phyloP scores from a whole-genome alignment of 371 early-diverging fungal genomes.

The Haplosporangium sp. region DNA sequence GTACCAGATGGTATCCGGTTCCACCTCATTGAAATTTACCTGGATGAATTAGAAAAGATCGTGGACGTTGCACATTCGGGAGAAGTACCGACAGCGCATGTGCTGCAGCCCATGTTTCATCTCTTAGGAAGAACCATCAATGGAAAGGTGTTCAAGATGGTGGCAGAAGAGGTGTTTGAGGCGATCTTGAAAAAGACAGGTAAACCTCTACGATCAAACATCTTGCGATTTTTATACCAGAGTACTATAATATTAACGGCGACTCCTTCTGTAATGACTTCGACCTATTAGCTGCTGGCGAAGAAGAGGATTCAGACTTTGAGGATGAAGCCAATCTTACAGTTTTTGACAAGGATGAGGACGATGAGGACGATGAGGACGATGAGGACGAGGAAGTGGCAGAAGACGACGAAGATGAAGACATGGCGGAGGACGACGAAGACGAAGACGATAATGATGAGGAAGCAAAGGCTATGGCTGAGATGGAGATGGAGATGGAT shows the following conservation, averaged over 20 bases:
- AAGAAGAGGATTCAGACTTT: conserved; percentile 43
- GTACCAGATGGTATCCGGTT: conserved; percentile 83
- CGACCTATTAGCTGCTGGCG: conserved; percentile 34
- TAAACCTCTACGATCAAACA: not conserved
- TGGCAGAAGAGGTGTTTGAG: conserved; percentile 59
- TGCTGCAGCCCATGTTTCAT: conserved; percentile 76
- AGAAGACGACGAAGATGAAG: conserved; percentile 51
- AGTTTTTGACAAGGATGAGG: conserved; percentile 36
- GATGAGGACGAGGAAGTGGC: conserved; percentile 24
- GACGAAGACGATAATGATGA: conserved; percentile 36
- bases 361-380: conserved; percentile 24
- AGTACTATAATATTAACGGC: conserved; percentile 1
- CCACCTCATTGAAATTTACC: conserved; percentile 84
- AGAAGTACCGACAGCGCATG: conserved; percentile 67
- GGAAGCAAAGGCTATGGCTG: conserved; percentile 20
- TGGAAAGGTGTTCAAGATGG: conserved; percentile 64
- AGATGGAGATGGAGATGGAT: conserved; percentile 41
- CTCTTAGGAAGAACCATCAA: conserved; percentile 65
- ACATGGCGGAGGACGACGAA: conserved; percentile 28
- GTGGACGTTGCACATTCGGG: conserved; percentile 60
- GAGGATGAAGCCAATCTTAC: conserved; percentile 45
- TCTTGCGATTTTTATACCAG: not conserved
- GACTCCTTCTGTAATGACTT: too few species aligned
- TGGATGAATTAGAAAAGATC: conserved; percentile 82
- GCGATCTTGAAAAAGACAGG: conserved; percentile 47